Percentiles rank a stretch among this genome's conserved stretches.
phyloP scores from a whole-genome alignment of 768 basidiomycete species.

The Steccherinum ochraceum region DNA sequence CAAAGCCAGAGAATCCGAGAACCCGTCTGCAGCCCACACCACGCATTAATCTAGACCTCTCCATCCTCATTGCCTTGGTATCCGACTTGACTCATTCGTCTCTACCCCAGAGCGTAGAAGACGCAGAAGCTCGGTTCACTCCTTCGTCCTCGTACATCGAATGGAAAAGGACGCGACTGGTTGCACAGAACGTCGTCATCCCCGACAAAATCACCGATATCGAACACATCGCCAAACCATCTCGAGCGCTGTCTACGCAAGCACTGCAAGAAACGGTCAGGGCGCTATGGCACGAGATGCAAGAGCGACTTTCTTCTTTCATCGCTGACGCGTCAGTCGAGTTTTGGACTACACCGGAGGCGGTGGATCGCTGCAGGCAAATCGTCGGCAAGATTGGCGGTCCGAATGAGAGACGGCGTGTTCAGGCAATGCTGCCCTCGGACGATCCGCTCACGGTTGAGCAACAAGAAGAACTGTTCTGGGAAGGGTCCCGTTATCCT shows the following conservation, averaged over 20 bases:
- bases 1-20: conserved; percentile 5
- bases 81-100: conserved; percentile 76
- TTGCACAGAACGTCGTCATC: conserved; percentile 4
- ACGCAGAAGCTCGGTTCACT: conserved; percentile 59
- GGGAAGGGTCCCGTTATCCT: conserved; percentile 57
- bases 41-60: conserved; percentile 76
- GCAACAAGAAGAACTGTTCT: conserved; percentile 43
- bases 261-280: conserved; percentile 68
- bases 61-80: conserved; percentile 75
- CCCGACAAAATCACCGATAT: conserved; percentile 3
- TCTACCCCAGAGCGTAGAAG: conserved; percentile 49
- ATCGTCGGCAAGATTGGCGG: conserved; percentile 83
- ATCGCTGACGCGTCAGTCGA: conserved; percentile 29
- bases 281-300: conserved; percentile 57
- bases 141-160: conserved; percentile 50
- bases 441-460: neutral
- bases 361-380: conserved; percentile 61
- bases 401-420: conserved; percentile 54
- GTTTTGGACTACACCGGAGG: conserved; percentile 82
- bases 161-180: conserved; percentile 43
- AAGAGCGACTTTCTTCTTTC: conserved; percentile 36
- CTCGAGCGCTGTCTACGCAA: conserved; percentile 66
- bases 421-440: conserved; percentile 49
- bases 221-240: conserved; percentile 40
- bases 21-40: conserved; percentile 37